Percentiles rank a stretch among this genome's conserved stretches.
Evolutionary conservation across 2,329 filamentous ascomycete genomes (phyloP).

Genomic region (Neonectria magnoliae): DNA sequence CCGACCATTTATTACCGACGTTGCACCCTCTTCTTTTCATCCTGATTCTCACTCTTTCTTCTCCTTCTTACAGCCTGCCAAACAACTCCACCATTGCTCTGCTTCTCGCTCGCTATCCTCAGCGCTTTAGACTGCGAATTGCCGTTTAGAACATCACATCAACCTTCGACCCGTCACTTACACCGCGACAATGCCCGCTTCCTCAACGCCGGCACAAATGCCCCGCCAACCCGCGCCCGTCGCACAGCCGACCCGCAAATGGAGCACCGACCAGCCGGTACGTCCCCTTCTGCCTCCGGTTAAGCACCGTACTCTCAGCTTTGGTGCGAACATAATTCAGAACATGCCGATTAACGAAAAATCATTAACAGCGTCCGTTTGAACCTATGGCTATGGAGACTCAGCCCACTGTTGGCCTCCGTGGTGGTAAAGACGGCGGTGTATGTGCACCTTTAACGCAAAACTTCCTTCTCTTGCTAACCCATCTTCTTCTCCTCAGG

Average conservation of each 20-base stretch:
- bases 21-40: constrained; percentile 10
- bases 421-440: constrained; percentile 50
- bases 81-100: not conserved
- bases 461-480: not conserved
- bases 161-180: not conserved
- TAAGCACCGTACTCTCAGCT: constrained; percentile 4
- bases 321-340: not conserved
- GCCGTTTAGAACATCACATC: not conserved
- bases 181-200: constrained; percentile 29
- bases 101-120: not conserved
- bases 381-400: constrained; percentile 49
- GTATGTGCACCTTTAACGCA: constrained; percentile 38
- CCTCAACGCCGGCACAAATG: constrained; percentile 42
- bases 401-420: constrained; percentile 41
- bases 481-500: constrained; percentile 36
- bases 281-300: constrained; percentile 28
- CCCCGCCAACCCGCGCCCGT: constrained; percentile 47
- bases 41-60: constrained; percentile 3
- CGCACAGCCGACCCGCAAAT: constrained; percentile 38
- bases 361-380: constrained; percentile 42
- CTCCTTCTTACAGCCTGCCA: not conserved
- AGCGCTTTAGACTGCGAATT: not conserved
- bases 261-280: constrained; percentile 50
- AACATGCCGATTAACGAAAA: not conserved
- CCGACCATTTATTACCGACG: constrained; percentile 9